Evolutionary conservation across 2,329 filamentous ascomycete genomes (phyloP).

Genomic region (Verticillium nubilum): DNA sequence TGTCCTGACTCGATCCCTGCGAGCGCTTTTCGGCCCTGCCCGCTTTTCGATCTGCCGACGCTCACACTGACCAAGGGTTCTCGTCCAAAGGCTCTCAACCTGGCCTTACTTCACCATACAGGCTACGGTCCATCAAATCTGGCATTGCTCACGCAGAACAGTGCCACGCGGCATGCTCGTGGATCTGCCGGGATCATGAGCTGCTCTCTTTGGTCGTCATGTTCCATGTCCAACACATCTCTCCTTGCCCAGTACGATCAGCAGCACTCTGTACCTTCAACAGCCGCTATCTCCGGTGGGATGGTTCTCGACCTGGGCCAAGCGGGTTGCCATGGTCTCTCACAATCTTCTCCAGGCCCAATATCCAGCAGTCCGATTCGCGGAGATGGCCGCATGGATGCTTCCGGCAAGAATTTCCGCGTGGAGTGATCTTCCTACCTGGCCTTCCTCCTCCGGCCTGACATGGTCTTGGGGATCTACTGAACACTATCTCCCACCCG

Average conservation of each 20-base stretch:
- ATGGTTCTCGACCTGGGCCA: background rate
- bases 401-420: too few species aligned
- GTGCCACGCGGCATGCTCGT: background rate
- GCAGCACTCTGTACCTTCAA: background rate
- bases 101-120: background rate
- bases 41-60: background rate
- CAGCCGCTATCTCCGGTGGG: background rate
- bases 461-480: background rate
- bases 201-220: background rate
- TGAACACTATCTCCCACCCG: background rate
- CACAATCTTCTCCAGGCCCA: background rate
- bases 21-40: background rate
- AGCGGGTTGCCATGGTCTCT: background rate
- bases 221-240: background rate
- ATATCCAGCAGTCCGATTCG: too few species aligned
- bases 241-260: background rate
- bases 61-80: background rate
- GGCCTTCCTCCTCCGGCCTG: background rate
- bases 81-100: background rate
- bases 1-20: background rate
- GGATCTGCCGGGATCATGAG: background rate
- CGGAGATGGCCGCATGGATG: too few species aligned
- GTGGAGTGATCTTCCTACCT: background rate
- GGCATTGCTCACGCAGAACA: background rate
- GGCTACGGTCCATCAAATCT: background rate